Percentiles rank a stretch among this genome's conserved stretches.
phyloP scores from a whole-genome alignment of 441 rosid genomes.

The Populus hybrid region DNA sequence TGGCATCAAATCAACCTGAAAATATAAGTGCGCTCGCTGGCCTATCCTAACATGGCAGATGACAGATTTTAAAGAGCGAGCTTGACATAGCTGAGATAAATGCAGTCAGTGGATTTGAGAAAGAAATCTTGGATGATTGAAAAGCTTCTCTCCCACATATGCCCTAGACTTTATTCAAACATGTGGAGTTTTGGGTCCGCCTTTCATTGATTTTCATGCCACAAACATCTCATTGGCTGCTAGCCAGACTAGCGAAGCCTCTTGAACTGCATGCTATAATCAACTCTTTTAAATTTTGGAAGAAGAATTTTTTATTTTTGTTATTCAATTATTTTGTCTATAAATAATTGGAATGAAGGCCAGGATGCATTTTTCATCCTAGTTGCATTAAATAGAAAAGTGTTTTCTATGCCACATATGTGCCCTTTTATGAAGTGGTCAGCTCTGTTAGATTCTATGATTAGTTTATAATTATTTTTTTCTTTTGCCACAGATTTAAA shows the following conservation, averaged over 20 bases:
- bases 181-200: neutral
- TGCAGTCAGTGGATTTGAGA: neutral
- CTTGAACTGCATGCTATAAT: neutral
- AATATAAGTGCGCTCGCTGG: neutral
- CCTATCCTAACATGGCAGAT: neutral
- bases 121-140: too few relatives aligned
- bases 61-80: neutral
- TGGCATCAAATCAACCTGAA: neutral
- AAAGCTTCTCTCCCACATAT: neutral
- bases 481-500: slow-evolving; percentile 66
- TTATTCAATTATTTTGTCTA: neutral
- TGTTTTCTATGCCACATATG: slow-evolving; percentile 1
- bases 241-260: neutral
- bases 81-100: neutral
- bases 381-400: neutral
- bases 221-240: neutral
- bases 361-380: neutral
- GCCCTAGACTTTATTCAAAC: neutral
- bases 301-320: neutral
- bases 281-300: neutral
- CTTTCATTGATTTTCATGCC: neutral
- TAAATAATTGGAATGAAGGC: neutral
- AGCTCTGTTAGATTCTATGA: slow-evolving; percentile 5
- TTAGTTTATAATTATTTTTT: slow-evolving; percentile 19
- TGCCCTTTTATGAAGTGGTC: neutral